Conservation (phyloP, 2,329 filamentous ascomycete species). For the Fusarium chlamydosporum region DNA sequence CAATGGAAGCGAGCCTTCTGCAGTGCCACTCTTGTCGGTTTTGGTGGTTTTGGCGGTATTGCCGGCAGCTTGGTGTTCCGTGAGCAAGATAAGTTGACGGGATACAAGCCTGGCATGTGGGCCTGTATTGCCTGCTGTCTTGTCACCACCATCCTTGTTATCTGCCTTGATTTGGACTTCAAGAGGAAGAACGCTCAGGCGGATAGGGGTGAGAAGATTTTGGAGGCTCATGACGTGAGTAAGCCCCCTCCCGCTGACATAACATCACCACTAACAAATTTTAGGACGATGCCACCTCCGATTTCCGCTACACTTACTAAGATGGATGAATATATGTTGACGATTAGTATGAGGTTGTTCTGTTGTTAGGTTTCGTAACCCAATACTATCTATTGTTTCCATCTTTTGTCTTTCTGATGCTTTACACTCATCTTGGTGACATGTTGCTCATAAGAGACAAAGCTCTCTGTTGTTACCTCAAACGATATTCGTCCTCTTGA, state of each 20-base stretch:
- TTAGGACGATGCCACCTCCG: conserved; percentile 49
- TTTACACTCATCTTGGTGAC: conserved; percentile 29
- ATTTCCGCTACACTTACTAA: conserved; percentile 57
- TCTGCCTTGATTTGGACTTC: conserved; percentile 59
- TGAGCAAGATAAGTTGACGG: conserved; percentile 64
- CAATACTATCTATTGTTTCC: conserved; percentile 24
- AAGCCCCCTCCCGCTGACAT: conserved; percentile 3
- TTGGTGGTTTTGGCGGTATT: conserved; percentile 85
- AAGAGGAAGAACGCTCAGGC: conserved; percentile 63
- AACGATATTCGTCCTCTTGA: conserved; percentile 26
- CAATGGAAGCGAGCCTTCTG: conserved; percentile 91
- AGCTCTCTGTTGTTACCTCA: conserved; percentile 24
- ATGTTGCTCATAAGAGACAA: conserved; percentile 23
- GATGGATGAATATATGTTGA: conserved; percentile 3
- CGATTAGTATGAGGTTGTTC: background rate
- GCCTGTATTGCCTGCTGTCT: conserved; percentile 67
- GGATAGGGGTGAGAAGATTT: conserved; percentile 66
- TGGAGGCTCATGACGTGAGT: conserved; percentile 67
- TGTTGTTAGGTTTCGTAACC: conserved; percentile 20
- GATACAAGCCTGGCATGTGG: conserved; percentile 69
- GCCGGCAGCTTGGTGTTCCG: conserved; percentile 81
- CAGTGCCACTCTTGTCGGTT: conserved; percentile 80
- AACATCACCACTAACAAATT: conserved; percentile 29
- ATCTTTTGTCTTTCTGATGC: conserved; percentile 10
- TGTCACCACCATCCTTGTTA: conserved; percentile 63